Conservation (phyloP, 2,329 filamentous ascomycete genomes). For the Blastomyces gilchristii region DNA sequence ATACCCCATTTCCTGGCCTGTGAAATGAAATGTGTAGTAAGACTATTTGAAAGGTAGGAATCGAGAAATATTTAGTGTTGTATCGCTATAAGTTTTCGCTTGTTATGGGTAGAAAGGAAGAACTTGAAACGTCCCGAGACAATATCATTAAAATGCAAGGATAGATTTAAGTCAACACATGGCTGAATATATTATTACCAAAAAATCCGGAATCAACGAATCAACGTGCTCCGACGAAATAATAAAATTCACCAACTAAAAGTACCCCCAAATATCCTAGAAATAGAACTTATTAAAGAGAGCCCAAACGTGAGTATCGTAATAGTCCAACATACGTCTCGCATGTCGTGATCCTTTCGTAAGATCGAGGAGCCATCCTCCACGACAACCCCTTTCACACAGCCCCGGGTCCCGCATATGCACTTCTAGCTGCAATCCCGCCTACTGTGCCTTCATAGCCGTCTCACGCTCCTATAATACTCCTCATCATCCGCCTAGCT, state of each 20-base stretch:
- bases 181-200: neutral
- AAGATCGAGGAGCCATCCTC: neutral
- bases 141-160: neutral
- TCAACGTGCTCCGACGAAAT: neutral
- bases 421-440: conserved; percentile 2
- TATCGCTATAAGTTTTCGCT: too few species aligned
- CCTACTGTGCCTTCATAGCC: conserved; percentile 13
- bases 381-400: conserved; percentile 16
- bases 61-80: neutral
- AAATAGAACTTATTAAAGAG: neutral
- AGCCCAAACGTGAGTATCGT: too few species aligned
- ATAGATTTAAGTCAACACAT: neutral
- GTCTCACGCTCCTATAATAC: conserved; percentile 27
- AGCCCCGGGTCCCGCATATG: conserved; percentile 14
- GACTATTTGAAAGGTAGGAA: neutral
- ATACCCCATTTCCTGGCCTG: neutral
- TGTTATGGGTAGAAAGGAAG: neutral
- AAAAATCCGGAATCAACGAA: neutral
- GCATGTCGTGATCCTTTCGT: neutral
- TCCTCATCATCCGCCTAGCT: conserved; percentile 29
- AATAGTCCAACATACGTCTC: neutral
- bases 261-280: neutral
- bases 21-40: neutral
- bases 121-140: neutral
- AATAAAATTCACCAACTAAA: neutral